Conservation (phyloP, 2,329 filamentous ascomycete species). For the Botrytis elliptica region DNA sequence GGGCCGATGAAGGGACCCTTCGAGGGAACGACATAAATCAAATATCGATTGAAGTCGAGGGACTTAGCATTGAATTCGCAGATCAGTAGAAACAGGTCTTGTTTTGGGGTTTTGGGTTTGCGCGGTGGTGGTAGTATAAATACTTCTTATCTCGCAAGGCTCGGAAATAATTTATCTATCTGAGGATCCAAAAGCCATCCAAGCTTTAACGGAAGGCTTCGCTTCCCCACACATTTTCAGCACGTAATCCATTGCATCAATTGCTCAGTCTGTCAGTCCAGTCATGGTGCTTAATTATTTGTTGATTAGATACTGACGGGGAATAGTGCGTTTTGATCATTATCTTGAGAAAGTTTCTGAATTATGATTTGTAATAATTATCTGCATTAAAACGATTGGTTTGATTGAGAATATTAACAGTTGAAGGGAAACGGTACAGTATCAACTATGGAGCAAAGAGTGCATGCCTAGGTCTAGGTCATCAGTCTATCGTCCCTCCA, state of each 20-base stretch:
- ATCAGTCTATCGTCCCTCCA: neutral
- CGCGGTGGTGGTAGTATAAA: constrained; percentile 6
- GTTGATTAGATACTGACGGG: neutral
- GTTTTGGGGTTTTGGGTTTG: neutral
- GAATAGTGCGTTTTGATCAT: neutral
- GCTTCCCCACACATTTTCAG: constrained; percentile 15
- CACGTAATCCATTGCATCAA: constrained; percentile 4
- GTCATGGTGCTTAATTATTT: neutral
- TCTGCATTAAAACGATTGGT: neutral
- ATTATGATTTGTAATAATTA: neutral
- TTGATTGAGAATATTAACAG: neutral
- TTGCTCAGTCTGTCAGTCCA: constrained; percentile 11
- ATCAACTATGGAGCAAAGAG: neutral
- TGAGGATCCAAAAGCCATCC: neutral
- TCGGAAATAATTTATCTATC: neutral
- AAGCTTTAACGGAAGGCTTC: neutral
- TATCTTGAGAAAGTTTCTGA: neutral
- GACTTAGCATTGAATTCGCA: neutral
- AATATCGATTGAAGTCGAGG: neutral
- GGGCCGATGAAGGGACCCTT: constrained; percentile 32
- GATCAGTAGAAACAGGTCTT: neutral
- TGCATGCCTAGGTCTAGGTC: neutral
- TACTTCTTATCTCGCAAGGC: neutral
- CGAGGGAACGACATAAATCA: constrained; percentile 31
- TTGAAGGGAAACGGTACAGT: neutral